Percentiles rank a stretch among this genome's conserved stretches.
Conservation (phyloP, 495 filamentous ascomycete species). For the Corynascus novoguineensis region DNA sequence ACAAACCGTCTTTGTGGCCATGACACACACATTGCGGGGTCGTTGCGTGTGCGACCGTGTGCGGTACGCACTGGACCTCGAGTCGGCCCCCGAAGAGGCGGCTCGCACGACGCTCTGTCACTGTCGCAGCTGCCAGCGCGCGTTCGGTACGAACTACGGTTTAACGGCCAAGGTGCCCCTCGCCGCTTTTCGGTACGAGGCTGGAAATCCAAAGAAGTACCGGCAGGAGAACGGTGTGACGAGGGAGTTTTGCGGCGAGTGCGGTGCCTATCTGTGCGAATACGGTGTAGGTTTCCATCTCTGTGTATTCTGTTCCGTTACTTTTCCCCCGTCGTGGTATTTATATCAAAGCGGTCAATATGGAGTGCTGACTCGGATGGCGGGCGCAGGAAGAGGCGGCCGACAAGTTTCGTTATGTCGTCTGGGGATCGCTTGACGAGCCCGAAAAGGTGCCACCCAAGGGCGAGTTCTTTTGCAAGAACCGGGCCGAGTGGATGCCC, state of each 20-base stretch:
- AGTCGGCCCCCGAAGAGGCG: constrained; percentile 26
- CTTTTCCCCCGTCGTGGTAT: too few relatives aligned
- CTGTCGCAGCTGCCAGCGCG: constrained; percentile 58
- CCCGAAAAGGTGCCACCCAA: constrained; percentile 56
- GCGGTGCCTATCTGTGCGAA: constrained; percentile 59
- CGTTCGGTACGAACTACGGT: constrained; percentile 59
- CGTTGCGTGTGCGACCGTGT: constrained; percentile 21
- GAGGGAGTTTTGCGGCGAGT: constrained; percentile 58
- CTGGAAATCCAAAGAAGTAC: constrained; percentile 19
- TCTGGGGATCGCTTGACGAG: constrained; percentile 60
- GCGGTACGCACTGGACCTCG: constrained; percentile 20
- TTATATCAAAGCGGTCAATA: neutral
- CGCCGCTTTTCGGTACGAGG: constrained; percentile 19
- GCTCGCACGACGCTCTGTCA: constrained; percentile 62
- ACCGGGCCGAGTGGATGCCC: constrained; percentile 57
- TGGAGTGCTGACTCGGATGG: neutral
- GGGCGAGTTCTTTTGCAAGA: constrained; percentile 63
- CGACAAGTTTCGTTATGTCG: constrained; percentile 56
- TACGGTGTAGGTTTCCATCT: constrained; percentile 47
- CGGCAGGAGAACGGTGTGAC: constrained; percentile 28
- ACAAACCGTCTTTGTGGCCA: too few relatives aligned
- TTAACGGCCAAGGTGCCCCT: constrained; percentile 54
- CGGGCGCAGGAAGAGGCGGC: constrained; percentile 45
- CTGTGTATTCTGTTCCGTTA: neutral
- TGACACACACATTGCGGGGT: too few relatives aligned